Conservation (phyloP, 106 monocot genomes). For the Iris macrosiphon region DNA sequence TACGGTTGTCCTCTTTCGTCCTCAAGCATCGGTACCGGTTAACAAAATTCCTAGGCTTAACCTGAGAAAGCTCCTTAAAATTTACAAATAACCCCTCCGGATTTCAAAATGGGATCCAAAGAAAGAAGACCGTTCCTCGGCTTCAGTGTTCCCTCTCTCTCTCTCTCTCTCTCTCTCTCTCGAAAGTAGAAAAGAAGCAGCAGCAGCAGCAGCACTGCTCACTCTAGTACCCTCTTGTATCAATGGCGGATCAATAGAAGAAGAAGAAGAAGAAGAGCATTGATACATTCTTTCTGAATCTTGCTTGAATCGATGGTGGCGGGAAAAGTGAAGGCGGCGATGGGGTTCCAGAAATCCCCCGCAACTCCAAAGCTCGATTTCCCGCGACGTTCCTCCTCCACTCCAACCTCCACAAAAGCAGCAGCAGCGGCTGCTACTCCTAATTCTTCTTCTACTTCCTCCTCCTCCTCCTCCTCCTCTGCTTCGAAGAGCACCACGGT, state of each 20-base stretch:
- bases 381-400: slow-evolving; percentile 22
- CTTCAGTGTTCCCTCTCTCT: slow-evolving; percentile 12
- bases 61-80: background rate
- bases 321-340: slow-evolving; percentile 80
- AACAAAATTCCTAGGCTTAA: background rate
- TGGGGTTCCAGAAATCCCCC: slow-evolving; percentile 79
- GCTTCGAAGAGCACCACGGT: slow-evolving; percentile 6
- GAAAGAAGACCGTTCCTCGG: slow-evolving; percentile 45
- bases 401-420: slow-evolving; percentile 4
- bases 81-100: background rate
- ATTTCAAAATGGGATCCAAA: slow-evolving; percentile 28
- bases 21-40: too few relatives aligned
- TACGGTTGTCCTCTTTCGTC: too few relatives aligned
- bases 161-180: slow-evolving; percentile 12
- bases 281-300: too few relatives aligned
- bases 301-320: slow-evolving; percentile 50
- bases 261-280: background rate
- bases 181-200: background rate
- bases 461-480: background rate
- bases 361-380: slow-evolving; percentile 34
- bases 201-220: background rate
- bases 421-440: too few relatives aligned
- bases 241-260: background rate
- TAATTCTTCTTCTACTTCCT: background rate
- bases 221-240: background rate